phyloP scores from a whole-genome alignment of 805 yeast genomes.

The Saturnispora mendoncae region DNA sequence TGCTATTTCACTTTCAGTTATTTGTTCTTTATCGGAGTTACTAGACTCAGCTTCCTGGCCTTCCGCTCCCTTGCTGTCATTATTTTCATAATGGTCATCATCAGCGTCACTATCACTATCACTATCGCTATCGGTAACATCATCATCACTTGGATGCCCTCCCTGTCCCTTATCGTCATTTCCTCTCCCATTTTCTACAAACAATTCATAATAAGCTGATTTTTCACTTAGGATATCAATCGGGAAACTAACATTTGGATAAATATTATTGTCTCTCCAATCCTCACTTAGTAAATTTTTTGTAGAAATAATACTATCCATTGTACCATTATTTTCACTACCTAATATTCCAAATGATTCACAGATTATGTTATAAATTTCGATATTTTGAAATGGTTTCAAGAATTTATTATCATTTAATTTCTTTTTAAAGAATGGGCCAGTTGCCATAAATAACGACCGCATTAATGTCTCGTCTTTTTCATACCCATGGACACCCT shows the following conservation, averaged over 20 bases:
- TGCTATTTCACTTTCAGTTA: not conserved
- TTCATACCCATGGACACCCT: slow-evolving; percentile 82
- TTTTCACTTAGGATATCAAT: slow-evolving; percentile 34
- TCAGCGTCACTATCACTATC: not conserved
- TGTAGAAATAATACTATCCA: slow-evolving; percentile 21
- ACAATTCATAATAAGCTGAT: slow-evolving; percentile 41
- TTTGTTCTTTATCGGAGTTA: not conserved
- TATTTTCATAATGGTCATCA: not conserved
- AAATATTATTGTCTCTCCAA: slow-evolving; percentile 41
- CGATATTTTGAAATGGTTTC: slow-evolving; percentile 62
- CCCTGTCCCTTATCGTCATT: slow-evolving; percentile 13
- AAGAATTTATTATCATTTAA: slow-evolving; percentile 28
- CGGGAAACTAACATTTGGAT: slow-evolving; percentile 43
- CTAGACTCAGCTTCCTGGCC: slow-evolving; percentile 9
- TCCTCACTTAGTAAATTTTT: slow-evolving; percentile 28
- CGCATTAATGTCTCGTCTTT: slow-evolving; percentile 74
- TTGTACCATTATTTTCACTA: slow-evolving; percentile 52
- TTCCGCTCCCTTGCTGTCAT: slow-evolving; percentile 7
- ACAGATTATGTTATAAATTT: slow-evolving; percentile 68
- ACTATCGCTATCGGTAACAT: slow-evolving; percentile 5
- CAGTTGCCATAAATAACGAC: slow-evolving; percentile 68
- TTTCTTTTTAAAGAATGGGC: slow-evolving; percentile 57
- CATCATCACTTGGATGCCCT: no score
- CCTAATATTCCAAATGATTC: slow-evolving; percentile 48
- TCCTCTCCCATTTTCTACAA: not conserved